A percentile compares a stretch with the other conserved stretches of the same genome.
Conservation (phyloP, 1,139 yeast species). For the Hyphopichia pseudoburtonii region DNA sequence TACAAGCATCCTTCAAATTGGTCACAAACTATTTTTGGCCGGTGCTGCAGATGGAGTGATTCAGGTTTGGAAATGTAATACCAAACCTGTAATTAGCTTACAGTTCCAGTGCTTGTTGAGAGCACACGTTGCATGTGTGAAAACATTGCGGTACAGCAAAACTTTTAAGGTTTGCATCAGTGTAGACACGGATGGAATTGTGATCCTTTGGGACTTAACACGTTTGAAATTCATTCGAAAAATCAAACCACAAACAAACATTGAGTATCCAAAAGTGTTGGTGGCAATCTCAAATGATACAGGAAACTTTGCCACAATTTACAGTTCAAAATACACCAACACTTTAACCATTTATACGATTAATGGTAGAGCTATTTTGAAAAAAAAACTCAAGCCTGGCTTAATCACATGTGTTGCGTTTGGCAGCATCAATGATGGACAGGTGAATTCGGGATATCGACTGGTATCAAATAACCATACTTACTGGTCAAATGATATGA, state of each 20-base stretch:
- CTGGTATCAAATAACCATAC: slow-evolving; percentile 27
- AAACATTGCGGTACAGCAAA: slow-evolving; percentile 43
- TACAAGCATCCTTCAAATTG: slow-evolving; percentile 34
- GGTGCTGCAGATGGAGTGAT: slow-evolving; percentile 58
- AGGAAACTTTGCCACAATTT: slow-evolving; percentile 50
- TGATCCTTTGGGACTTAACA: slow-evolving; percentile 60
- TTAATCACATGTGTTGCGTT: slow-evolving; percentile 25
- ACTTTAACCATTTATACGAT: slow-evolving; percentile 44
- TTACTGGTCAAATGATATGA: slow-evolving; percentile 40
- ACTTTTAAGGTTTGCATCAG: slow-evolving; percentile 54
- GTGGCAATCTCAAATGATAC: slow-evolving; percentile 54
- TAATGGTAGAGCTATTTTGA: slow-evolving; percentile 50
- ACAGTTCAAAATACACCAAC: slow-evolving; percentile 15
- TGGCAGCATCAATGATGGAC: slow-evolving; percentile 32
- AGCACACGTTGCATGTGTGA: slow-evolving; percentile 52
- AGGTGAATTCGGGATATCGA: slow-evolving; percentile 23
- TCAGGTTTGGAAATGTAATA: slow-evolving; percentile 51
- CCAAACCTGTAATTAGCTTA: slow-evolving; percentile 27
- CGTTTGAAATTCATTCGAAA: slow-evolving; percentile 49
- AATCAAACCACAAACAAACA: slow-evolving; percentile 20
- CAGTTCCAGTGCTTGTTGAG: slow-evolving; percentile 49
- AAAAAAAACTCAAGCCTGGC: slow-evolving; percentile 15
- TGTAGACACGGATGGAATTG: slow-evolving; percentile 49
- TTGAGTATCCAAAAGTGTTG: slow-evolving; percentile 17
- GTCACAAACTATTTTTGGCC: slow-evolving; percentile 44